A percentile compares a stretch with the other conserved stretches of the same genome.
Conservation (phyloP, 2,329 filamentous ascomycete genomes). For the Phyllosticta capitalensis region DNA sequence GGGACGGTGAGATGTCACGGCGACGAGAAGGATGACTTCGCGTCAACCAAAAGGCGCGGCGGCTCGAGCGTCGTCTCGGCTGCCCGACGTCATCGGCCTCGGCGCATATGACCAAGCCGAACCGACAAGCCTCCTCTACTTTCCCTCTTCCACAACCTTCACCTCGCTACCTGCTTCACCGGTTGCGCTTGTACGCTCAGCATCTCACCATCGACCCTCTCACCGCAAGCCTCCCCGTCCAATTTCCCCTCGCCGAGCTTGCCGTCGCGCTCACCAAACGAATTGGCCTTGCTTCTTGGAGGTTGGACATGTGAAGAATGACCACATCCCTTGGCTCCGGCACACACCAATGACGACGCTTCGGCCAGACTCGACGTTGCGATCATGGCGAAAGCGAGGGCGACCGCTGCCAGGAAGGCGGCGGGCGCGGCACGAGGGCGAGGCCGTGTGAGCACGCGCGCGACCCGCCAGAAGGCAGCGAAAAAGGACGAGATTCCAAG, state of each 20-base stretch:
- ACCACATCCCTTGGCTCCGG: background rate
- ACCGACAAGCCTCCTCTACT: background rate
- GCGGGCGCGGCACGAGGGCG: background rate
- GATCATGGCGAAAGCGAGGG: slow-evolving; percentile 6
- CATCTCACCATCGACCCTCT: background rate
- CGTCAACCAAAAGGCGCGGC: background rate
- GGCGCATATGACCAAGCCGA: background rate
- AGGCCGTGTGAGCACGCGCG: background rate
- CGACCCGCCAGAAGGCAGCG: background rate
- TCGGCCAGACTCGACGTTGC: background rate
- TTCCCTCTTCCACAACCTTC: background rate
- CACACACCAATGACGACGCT: background rate
- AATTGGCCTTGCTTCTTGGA: background rate
- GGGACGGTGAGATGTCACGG: background rate
- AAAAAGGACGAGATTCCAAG: slow-evolving; percentile 26
- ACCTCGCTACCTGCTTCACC: background rate
- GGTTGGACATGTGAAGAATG: background rate
- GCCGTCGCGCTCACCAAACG: background rate
- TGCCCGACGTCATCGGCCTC: background rate
- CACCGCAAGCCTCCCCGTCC: background rate
- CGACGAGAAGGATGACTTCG: background rate
- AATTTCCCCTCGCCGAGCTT: background rate
- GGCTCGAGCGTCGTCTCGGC: background rate
- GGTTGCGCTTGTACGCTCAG: background rate
- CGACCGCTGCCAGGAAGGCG: background rate